A percentile compares a stretch with the other conserved stretches of the same genome.
phyloP scores from a whole-genome alignment of 2,329 filamentous ascomycete genomes.

The Trichoderma afroharzianum region DNA sequence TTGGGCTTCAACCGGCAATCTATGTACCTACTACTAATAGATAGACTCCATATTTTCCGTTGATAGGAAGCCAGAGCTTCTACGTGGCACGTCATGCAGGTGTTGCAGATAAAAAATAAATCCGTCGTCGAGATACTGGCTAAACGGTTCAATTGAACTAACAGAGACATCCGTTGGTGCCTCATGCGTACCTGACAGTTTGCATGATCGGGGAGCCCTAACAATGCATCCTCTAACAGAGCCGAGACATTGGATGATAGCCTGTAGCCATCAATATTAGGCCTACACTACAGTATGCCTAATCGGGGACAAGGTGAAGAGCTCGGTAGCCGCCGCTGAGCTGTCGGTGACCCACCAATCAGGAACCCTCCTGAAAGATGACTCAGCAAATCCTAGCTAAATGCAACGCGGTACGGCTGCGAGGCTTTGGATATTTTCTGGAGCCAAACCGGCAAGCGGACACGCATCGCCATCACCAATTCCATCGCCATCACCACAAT shows the following conservation, averaged over 20 bases:
- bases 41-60: neutral
- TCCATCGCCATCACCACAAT: conserved; percentile 42
- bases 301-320: conserved; percentile 2
- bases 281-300: neutral
- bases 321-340: neutral
- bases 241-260: neutral
- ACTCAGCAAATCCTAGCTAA: conserved; percentile 16
- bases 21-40: neutral
- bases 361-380: neutral
- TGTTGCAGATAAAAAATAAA: neutral
- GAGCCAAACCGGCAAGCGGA: conserved; percentile 1
- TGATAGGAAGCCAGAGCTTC: neutral
- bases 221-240: neutral
- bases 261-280: neutral
- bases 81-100: conserved; percentile 5
- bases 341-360: conserved; percentile 10
- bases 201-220: neutral
- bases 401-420: conserved; percentile 17
- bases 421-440: conserved; percentile 28
- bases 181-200: conserved; percentile 1
- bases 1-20: neutral
- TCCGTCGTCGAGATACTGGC: neutral
- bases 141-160: neutral
- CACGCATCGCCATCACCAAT: conserved; percentile 12
- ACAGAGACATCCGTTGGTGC: neutral